Evolutionary conservation across 148 eudicot genomes (phyloP).

Genomic region (Amaranthus hypochondriacus): DNA sequence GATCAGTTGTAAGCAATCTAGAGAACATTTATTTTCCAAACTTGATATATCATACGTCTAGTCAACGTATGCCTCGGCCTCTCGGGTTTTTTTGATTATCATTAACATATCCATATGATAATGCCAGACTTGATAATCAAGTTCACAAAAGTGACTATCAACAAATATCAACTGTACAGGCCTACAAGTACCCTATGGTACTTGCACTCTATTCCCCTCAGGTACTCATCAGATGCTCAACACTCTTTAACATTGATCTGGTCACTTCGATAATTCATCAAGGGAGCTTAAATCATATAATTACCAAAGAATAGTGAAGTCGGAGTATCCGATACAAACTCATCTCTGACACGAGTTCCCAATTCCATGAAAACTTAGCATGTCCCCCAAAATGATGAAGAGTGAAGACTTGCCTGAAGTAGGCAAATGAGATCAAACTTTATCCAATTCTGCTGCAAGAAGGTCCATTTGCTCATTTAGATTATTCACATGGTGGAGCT

Average conservation of each 20-base stretch:
- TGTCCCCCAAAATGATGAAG: conserved; percentile 20
- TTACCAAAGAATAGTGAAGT: too few relatives aligned
- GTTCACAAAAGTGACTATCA: background rate
- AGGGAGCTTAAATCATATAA: too few relatives aligned
- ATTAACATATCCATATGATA: background rate
- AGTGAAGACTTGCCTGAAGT: background rate
- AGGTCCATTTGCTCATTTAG: conserved; percentile 69
- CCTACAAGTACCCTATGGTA: too few relatives aligned
- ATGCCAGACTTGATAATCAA: background rate
- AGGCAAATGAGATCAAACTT: conserved; percentile 25
- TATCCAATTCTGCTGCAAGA: conserved; percentile 42
- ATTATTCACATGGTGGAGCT: conserved; percentile 39
- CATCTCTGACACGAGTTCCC: too few relatives aligned
- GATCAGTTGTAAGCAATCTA: conserved; percentile 1
- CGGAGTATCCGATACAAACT: too few relatives aligned
- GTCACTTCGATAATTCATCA: too few relatives aligned
- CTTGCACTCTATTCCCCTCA: too few relatives aligned
- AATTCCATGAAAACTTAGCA: background rate
- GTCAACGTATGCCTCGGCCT: background rate
- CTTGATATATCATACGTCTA: background rate
- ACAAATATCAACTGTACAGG: background rate
- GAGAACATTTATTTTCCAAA: background rate
- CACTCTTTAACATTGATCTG: too few relatives aligned
- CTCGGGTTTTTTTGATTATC: too few relatives aligned
- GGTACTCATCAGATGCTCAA: too few relatives aligned